These are phyloP conservation scores for Talaromyces borbonicus DNA, from an alignment of 495 filamentous ascomycete genomes.

Conservation along the genomic window DNA sequence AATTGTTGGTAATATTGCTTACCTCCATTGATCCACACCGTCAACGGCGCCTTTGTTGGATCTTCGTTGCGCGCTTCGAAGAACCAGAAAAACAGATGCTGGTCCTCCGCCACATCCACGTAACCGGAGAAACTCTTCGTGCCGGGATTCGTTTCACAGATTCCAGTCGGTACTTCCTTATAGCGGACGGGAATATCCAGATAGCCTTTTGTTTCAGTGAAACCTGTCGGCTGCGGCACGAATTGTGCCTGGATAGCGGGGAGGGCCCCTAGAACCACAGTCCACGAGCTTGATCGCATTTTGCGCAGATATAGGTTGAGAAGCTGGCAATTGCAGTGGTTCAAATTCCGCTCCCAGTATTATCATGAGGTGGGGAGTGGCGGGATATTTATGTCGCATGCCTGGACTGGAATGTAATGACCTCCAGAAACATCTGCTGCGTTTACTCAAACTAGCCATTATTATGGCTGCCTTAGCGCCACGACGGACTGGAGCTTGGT, in stretches of 20 bases:
- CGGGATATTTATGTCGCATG: not conserved
- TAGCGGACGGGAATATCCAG: constrained; percentile 46
- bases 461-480: constrained; percentile 1
- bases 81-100: constrained; percentile 62
- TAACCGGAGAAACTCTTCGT: constrained; percentile 61
- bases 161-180: constrained; percentile 51
- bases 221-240: constrained; percentile 44
- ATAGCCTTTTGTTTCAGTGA: constrained; percentile 42
- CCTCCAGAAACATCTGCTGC: not conserved
- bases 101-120: constrained; percentile 48
- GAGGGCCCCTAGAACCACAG: constrained; percentile 9
- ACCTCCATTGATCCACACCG: constrained; percentile 33
- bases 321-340: not conserved
- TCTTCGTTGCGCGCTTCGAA: constrained; percentile 48
- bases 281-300: constrained; percentile 8
- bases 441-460: constrained; percentile 1
- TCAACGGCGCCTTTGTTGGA: constrained; percentile 45
- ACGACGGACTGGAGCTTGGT: not conserved
- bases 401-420: not conserved
- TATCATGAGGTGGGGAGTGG: not conserved
- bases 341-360: not conserved
- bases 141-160: constrained; percentile 54
- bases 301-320: too few relatives aligned
- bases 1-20: too few relatives aligned
- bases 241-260: constrained; percentile 37